A percentile compares a stretch with the other conserved stretches of the same genome.
phyloP scores from a whole-genome alignment of 78 protist species.

The Dictyostelium intermedium region DNA sequence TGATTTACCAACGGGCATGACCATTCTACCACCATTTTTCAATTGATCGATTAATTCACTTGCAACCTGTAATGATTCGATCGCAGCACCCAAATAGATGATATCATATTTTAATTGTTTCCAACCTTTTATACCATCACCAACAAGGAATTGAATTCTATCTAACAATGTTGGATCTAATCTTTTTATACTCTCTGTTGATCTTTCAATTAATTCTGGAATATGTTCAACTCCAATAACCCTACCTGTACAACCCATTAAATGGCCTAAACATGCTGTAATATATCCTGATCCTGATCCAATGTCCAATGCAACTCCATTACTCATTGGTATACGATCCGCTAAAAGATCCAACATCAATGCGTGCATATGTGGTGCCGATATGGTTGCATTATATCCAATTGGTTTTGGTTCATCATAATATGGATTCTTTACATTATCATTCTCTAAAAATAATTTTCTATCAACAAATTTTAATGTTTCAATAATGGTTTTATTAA shows the following conservation, averaged over 20 bases:
- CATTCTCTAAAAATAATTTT: conserved; percentile 18
- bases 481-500: neutral
- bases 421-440: neutral
- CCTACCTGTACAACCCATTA: conserved; percentile 80
- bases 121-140: conserved; percentile 60
- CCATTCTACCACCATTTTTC: conserved; percentile 76
- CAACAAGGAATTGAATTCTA: conserved; percentile 30
- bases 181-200: conserved; percentile 14
- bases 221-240: conserved; percentile 86
- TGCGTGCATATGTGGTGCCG: conserved; percentile 92
- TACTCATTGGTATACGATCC: conserved; percentile 35
- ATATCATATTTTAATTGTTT: conserved; percentile 66
- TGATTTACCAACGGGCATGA: conserved; percentile 84
- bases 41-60: conserved; percentile 71
- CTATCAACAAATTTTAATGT: conserved; percentile 25
- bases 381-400: conserved; percentile 85
- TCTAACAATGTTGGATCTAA: neutral
- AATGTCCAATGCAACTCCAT: conserved; percentile 74
- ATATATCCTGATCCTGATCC: conserved; percentile 87
- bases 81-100: conserved; percentile 91
- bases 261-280: conserved; percentile 39
- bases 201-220: conserved; percentile 58
- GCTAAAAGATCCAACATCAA: conserved; percentile 53
- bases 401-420: conserved; percentile 68
- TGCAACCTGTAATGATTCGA: conserved; percentile 77